phyloP scores from a whole-genome alignment of 2,329 filamentous ascomycete species.

The Niveomyces coronatus region DNA sequence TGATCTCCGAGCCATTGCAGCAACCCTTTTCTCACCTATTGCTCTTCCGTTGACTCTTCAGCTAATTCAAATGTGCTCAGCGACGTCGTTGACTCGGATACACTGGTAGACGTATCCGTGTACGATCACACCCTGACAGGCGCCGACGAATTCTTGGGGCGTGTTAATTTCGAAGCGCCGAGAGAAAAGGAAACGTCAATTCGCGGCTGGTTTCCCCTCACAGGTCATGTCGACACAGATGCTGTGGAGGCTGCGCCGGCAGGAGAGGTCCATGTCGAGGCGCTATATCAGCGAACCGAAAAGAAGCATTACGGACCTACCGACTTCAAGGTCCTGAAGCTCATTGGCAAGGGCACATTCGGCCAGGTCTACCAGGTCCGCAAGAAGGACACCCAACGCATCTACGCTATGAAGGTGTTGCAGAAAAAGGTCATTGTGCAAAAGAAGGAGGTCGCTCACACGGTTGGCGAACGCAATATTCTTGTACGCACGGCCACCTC shows the following conservation, averaged over 20 bases:
- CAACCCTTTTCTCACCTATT: neutral
- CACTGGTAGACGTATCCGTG: conserved; percentile 83
- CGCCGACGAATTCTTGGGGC: conserved; percentile 84
- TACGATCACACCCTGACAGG: conserved; percentile 75
- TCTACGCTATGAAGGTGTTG: conserved; percentile 98
- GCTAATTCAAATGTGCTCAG: conserved; percentile 34
- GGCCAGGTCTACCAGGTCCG: conserved; percentile 97
- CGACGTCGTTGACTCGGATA: conserved; percentile 87
- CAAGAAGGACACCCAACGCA: conserved; percentile 90
- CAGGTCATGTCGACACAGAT: conserved; percentile 61
- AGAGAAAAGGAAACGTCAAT: conserved; percentile 58
- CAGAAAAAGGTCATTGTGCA: conserved; percentile 99
- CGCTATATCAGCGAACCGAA: conserved; percentile 76
- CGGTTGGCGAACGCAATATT: conserved; percentile 93
- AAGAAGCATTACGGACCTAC: conserved; percentile 89
- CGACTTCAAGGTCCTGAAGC: conserved; percentile 90
- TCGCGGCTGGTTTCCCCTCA: conserved; percentile 76
- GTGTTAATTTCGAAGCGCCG: conserved; percentile 68
- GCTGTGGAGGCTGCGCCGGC: conserved; percentile 65
- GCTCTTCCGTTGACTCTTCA: too few species aligned
- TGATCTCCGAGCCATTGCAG: conserved; percentile 14
- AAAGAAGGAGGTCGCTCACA: conserved; percentile 98
- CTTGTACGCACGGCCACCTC: conserved; percentile 91
- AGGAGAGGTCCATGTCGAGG: conserved; percentile 81
- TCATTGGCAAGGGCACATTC: conserved; percentile 97